Evolutionary conservation across 768 basidiomycete genomes (phyloP).

Genomic region (Suillus luteus): DNA sequence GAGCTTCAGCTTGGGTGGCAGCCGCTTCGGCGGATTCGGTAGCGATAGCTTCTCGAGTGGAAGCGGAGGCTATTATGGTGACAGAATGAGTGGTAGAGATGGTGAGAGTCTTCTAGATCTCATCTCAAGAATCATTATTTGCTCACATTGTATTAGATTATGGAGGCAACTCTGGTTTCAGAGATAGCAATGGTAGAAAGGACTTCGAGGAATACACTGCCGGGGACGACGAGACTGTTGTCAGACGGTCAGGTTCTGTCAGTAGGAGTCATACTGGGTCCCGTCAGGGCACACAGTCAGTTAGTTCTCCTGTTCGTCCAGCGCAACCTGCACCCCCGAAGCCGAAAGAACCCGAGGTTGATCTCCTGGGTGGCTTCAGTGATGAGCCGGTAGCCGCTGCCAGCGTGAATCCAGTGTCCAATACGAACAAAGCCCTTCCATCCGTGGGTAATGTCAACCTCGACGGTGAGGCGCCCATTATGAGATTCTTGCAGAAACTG

Average conservation of each 20-base stretch:
- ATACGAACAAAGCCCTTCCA: constrained; percentile 35
- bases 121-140: constrained; percentile 15
- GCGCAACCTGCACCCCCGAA: constrained; percentile 38
- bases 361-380: constrained; percentile 80
- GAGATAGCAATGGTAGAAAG: constrained; percentile 54
- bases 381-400: constrained; percentile 48
- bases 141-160: constrained; percentile 31
- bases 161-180: constrained; percentile 55
- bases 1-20: constrained; percentile 58
- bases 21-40: constrained; percentile 73
- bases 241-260: constrained; percentile 42
- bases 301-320: constrained; percentile 13
- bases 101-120: constrained; percentile 35
- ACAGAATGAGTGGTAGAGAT: constrained; percentile 39
- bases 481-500: constrained; percentile 11
- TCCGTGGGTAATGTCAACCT: constrained; percentile 23
- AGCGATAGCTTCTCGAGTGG: constrained; percentile 46
- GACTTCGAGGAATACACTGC: constrained; percentile 96
- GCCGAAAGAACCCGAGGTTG: constrained; percentile 54
- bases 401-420: constrained; percentile 14
- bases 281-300: constrained; percentile 37
- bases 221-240: constrained; percentile 79
- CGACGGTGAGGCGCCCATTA: constrained; percentile 26
- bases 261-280: constrained; percentile 40
- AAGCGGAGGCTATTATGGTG: constrained; percentile 45